Base-by-base conservation (phyloP, 2,329 filamentous ascomycete species). In the Gnomoniopsis sp. region DNA sequence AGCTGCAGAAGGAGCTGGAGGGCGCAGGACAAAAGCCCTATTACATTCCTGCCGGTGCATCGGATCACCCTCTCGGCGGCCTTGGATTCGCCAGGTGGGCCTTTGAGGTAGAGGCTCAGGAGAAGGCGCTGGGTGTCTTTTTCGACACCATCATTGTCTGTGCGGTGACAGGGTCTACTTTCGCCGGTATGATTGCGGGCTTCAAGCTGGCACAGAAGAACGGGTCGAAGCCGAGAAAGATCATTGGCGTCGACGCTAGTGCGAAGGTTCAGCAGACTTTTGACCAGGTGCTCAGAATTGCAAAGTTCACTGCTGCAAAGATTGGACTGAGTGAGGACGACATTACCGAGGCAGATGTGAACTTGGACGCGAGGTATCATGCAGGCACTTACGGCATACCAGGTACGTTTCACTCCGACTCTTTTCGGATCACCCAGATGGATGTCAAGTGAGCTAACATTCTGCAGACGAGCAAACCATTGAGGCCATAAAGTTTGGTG, bases 41-140 rank as follows among this genome's bases (percentile, higher is more conserved):
- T 68, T 88, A 87, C 67, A 89, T 90, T 63, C 88, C 88, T 3
- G 87, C 87, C 0, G 88, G 88, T 0, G 87, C 87, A 1, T 88
- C 84, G 0, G 87, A 89, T 68, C 88, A 90, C 68, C 85, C 85
- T 0, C 76, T 89, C 0, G 88, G 88, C 3, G 88, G 88, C 0
- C 70, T 90, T 17, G 88, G 88, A 0, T 90, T 90, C 65, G 87
- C 87, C 8, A 76, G 86, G 2, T 90, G 87, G 84, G 87, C 87
- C 1, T 85, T 88, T 38, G 88, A 90, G 70, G 84, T 91, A 0
- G 77, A 77, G 49, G 75, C 77, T 62, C 87, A 90, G 71, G 88
- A 90, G 71, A 73, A 75, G 62, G 75, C 80, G 62, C 63, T 84
- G 26, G 85, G 84, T 0, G 67, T 88, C 12, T 87, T 87, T 70